These are phyloP conservation scores for Primulina eburnea DNA, from an alignment of 257 asterid genomes.

Conservation along the genomic window DNA sequence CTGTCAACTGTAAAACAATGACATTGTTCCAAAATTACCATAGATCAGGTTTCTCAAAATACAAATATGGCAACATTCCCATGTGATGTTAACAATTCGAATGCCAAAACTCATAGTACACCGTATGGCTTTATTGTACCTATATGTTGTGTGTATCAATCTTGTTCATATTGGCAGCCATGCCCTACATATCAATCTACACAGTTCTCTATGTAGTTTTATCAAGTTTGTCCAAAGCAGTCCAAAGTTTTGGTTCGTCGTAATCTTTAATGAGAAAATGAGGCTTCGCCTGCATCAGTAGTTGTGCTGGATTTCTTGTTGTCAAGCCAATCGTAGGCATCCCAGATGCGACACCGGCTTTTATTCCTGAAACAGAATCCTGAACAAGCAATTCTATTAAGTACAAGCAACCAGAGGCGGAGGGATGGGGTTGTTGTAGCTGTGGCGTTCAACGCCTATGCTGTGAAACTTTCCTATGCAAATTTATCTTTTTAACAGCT, in stretches of 20 bases:
- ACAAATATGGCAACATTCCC: background rate
- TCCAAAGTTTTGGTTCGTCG: constrained; percentile 86
- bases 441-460: no score
- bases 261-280: constrained; percentile 75
- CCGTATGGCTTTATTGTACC: background rate
- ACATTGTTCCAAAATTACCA: background rate
- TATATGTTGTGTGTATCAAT: background rate
- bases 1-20: background rate
- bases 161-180: background rate
- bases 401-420: background rate
- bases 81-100: background rate
- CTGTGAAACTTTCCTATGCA: background rate
- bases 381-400: constrained; percentile 25
- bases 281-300: constrained; percentile 76
- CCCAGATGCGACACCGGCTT: constrained; percentile 94
- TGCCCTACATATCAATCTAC: background rate
- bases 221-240: constrained; percentile 68
- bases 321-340: constrained; percentile 79
- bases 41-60: background rate
- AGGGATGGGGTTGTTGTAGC: background rate
- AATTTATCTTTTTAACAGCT: background rate
- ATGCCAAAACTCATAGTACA: background rate
- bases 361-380: constrained; percentile 95
- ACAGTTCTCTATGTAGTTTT: constrained; percentile 5
- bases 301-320: constrained; percentile 70